Base-by-base conservation (phyloP, 192 early-diverging fungal species). In the Linnemannia schmuckeri region DNA sequence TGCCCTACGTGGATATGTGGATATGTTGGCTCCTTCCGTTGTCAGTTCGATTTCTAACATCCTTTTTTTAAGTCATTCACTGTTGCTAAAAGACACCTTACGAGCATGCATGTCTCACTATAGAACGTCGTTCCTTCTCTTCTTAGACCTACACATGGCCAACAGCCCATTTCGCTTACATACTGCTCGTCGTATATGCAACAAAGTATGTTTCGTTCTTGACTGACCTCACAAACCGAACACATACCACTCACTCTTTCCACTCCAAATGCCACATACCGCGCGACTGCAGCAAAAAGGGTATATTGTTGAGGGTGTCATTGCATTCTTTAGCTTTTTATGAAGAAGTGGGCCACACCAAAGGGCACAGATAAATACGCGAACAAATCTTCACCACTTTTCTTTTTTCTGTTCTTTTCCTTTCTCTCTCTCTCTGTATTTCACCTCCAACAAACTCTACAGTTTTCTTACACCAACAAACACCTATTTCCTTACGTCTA, bases 21-120 rank as follows among this genome's bases (percentile, higher is more conserved):
- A 12, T 27, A n/a, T 10, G 37, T 37, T 37, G 37, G 37, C 37
- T 37, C 37, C 7, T 61, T 27, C 57, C 27, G 57, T 61, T 61
- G 30, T 66, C 61, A 33, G 61, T 66, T 66, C 61, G 10, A 66
- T 66, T 66, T 66, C 61, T 66, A 66, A 66, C 61, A 33, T n/a
- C 61, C 30, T 24, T 52, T 52, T 20, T 52, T 52, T 52, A 20
- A 1, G 15, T 17, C 47, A 52, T 52, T 52, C 4, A 6, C 49
- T 5, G 20, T 52, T 20, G 4, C 18, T 22, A 3, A 20, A 52
- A 37, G n/a, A 13, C 18, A 33, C 27, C 33, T 33, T 0, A 10
- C 30, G 61, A 13, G 4, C 8, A 13, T 33, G 15, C 22, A n/a
- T 30, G 27, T 63, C n/a, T 42, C 61, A 63, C 27, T 33, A 63